phyloP scores from a whole-genome alignment of 2,329 filamentous ascomycete genomes.

The Emmonsia crescens region DNA sequence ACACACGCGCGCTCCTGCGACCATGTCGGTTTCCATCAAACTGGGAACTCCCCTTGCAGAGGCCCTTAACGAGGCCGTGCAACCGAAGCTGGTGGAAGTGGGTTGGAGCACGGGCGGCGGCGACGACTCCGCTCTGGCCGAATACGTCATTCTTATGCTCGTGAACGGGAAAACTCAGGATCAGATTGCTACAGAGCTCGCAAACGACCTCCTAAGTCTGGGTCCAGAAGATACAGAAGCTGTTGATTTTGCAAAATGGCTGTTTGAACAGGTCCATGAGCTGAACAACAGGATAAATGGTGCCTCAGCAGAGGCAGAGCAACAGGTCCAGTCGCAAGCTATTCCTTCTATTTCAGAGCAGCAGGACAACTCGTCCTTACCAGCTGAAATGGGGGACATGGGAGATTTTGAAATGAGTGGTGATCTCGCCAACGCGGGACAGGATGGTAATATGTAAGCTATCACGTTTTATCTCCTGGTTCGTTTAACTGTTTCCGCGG shows the following conservation, averaged over 20 bases:
- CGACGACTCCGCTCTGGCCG: conserved; percentile 71
- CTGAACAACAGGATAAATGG: conserved; percentile 56
- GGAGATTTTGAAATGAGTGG: conserved; percentile 67
- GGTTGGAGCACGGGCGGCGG: conserved; percentile 81
- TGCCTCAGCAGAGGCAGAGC: conserved; percentile 22
- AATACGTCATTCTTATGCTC: conserved; percentile 96
- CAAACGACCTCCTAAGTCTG: conserved; percentile 73
- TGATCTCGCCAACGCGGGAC: conserved; percentile 27
- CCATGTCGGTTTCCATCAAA: conserved; percentile 67
- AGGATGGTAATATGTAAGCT: conserved; percentile 32
- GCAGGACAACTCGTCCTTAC: conserved; percentile 21
- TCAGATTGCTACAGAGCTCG: conserved; percentile 78
- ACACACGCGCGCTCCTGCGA: neutral
- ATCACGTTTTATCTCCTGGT: neutral
- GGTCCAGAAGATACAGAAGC: conserved; percentile 73
- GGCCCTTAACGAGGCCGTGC: conserved; percentile 69
- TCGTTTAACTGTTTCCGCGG: neutral
- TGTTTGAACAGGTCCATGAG: conserved; percentile 74
- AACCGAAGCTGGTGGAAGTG: conserved; percentile 83
- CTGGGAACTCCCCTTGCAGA: conserved; percentile 74
- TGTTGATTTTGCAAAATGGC: conserved; percentile 75
- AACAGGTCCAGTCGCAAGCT: conserved; percentile 17
- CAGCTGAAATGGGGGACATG: conserved; percentile 23
- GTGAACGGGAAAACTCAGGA: conserved; percentile 89
- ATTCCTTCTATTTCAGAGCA: conserved; percentile 26